Percentiles rank a stretch among this genome's conserved stretches.
phyloP scores from a whole-genome alignment of 2,329 filamentous ascomycete genomes.

The Fusarium tricinctum region DNA sequence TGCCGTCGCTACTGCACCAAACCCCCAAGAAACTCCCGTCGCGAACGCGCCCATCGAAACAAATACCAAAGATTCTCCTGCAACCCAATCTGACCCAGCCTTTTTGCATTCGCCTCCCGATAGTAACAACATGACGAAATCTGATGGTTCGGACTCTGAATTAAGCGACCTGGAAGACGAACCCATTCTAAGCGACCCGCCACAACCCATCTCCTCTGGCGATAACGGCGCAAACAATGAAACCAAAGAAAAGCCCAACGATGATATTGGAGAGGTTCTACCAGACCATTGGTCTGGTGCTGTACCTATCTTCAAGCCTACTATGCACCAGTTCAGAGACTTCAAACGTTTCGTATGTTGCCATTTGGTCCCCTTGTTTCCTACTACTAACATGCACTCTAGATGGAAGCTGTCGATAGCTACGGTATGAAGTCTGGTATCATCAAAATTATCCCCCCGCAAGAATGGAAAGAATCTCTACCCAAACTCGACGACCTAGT shows the following conservation, averaged over 20 bases:
- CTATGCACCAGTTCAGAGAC: constrained; percentile 93
- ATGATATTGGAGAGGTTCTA: constrained; percentile 78
- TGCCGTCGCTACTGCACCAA: constrained; percentile 63
- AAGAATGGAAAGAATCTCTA: constrained; percentile 90
- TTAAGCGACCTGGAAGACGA: constrained; percentile 75
- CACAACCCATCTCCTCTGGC: constrained; percentile 42
- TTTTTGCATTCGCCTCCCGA: constrained; percentile 75
- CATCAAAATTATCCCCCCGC: constrained; percentile 92
- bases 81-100: constrained; percentile 51
- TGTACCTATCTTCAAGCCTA: constrained; percentile 94
- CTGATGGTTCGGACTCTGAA: constrained; percentile 74
- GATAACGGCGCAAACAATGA: constrained; percentile 56
- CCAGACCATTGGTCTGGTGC: constrained; percentile 93
- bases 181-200: constrained; percentile 57
- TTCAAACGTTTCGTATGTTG: constrained; percentile 87
- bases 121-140: constrained; percentile 71
- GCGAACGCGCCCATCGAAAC: constrained; percentile 47
- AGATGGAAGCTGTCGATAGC: constrained; percentile 86
- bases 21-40: constrained; percentile 45
- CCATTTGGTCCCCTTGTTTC: background rate
- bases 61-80: constrained; percentile 56
- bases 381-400: constrained; percentile 48
- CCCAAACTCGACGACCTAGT: constrained; percentile 85
- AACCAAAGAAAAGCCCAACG: constrained; percentile 53
- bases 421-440: constrained; percentile 99